Evolutionary conservation across 805 yeast genomes (phyloP).

Genomic region (Komagataella pastoris): DNA sequence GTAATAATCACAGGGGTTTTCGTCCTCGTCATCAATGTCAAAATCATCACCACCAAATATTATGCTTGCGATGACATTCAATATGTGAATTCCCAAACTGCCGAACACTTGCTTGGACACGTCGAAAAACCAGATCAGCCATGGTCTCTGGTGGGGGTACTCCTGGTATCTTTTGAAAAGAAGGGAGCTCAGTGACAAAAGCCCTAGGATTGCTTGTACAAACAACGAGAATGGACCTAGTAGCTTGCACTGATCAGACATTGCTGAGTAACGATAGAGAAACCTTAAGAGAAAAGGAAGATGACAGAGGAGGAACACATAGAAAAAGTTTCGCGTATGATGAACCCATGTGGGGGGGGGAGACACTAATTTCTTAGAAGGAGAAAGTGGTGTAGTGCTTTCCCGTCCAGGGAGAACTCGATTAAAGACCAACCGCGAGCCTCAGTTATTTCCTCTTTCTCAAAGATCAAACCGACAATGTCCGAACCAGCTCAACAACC

Average conservation of each 20-base stretch:
- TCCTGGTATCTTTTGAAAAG: constrained; percentile 70
- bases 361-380: not conserved
- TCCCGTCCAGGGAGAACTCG: not conserved
- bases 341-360: not conserved
- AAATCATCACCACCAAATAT: constrained; percentile 23
- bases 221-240: constrained; percentile 79
- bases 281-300: not conserved
- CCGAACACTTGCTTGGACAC: constrained; percentile 86
- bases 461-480: not conserved
- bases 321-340: not conserved
- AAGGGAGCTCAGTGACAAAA: constrained; percentile 60
- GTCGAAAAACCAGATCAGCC: constrained; percentile 84
- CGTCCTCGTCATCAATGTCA: constrained; percentile 18
- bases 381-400: not conserved
- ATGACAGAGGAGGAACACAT: not conserved
- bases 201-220: constrained; percentile 67
- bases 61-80: constrained; percentile 64
- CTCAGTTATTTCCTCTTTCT: not conserved
- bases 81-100: constrained; percentile 68
- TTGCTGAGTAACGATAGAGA: not conserved
- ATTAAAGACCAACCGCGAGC: not conserved
- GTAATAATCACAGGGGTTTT: constrained; percentile 87
- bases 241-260: constrained; percentile 36
- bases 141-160: constrained; percentile 66
- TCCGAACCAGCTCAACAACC: not conserved